Base-by-base conservation (phyloP, 306 rosid genomes). In the Cucurbita maxima region DNA sequence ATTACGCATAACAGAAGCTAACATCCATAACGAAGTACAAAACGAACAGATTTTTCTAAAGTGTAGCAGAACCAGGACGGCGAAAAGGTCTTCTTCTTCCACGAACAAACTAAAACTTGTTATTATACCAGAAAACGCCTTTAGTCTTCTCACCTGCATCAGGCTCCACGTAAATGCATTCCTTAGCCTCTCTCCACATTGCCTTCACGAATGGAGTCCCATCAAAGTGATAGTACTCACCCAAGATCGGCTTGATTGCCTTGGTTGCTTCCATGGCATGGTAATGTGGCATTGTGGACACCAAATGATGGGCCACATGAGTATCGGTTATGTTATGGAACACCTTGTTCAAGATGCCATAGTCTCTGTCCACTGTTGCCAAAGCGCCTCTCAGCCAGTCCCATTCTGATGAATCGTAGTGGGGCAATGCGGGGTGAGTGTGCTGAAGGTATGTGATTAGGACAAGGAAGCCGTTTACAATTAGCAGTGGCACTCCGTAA, bases 311-410 rank as follows among this genome's bases (percentile, higher is more conserved):
- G 1, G 98, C 89, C 19, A 94, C 96, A 54, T 94, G 98, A 43
- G 98, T 94, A 81, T 94, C 98, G 0, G 98, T 94, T 60, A 94
- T 94, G 70, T 94, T 87, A 38, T 94, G 98, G 87, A 94, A 94
- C 18, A 94, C 88, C 89, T 86, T 90, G 92, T 94, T 90, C 74
- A 94, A 75, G 53, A 94, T 71, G 8, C 98, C 98, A 40, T 94
- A 94, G 74, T 91, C 97, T 63, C 98, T 82, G 78, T 90, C 98
- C 5, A 89, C 92, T 0, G 97, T 94, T 8, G 98, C 96, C 71
- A 94, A 73, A 8, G 98, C 98, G 78, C 98, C 97, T 73, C 88
- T 88, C 47, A 94, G 50, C 98, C 98, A 94, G 78, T 90, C 95
- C 98, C 98, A 94, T 79, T 94, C 98, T 0, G 91, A 83, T 5